Percentiles rank a stretch among this genome's conserved stretches.
phyloP scores from a whole-genome alignment of 228 moss, liverwort and hornwort species.

The Sphagnum magellanicum region DNA sequence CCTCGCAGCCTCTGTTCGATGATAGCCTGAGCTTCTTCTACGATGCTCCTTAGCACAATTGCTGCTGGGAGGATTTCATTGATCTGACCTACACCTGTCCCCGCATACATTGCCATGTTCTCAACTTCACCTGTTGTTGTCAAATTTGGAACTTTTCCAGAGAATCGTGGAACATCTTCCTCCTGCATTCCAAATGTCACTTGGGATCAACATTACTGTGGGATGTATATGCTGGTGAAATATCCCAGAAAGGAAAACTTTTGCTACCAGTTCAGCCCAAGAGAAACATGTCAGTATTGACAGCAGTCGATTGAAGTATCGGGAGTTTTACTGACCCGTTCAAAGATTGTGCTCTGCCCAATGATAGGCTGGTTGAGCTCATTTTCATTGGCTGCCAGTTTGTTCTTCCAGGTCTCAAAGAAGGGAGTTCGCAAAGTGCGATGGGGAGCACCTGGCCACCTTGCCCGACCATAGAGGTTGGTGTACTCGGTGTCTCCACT shows the following conservation, averaged over 20 bases:
- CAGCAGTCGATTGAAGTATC: neutral
- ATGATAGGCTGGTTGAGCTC: constrained; percentile 58
- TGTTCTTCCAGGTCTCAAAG: constrained; percentile 66
- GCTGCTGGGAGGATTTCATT: constrained; percentile 62
- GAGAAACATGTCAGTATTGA: no score
- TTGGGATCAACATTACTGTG: neutral
- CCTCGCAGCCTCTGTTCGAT: constrained; percentile 35
- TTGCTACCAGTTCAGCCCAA: no score
- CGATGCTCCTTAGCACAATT: constrained; percentile 39
- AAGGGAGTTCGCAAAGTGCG: constrained; percentile 63
- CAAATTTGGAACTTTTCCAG: constrained; percentile 80
- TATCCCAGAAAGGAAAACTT: neutral
- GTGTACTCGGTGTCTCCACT: constrained; percentile 62
- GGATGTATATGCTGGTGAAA: neutral
- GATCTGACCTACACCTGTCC: constrained; percentile 50
- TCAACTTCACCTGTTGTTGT: constrained; percentile 60
- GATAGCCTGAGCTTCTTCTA: constrained; percentile 66
- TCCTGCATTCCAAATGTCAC: constrained; percentile 23
- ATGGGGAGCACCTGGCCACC: constrained; percentile 66
- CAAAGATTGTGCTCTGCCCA: constrained; percentile 63
- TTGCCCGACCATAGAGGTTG: constrained; percentile 63
- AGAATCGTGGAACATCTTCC: constrained; percentile 54
- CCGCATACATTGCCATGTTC: constrained; percentile 81
- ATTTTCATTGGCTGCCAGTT: constrained; percentile 35
- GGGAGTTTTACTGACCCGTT: constrained; percentile 11